Evolutionary conservation across 192 early-diverging fungal species (phyloP).

Genomic region (Gaertneriomyces semiglobifer): DNA sequence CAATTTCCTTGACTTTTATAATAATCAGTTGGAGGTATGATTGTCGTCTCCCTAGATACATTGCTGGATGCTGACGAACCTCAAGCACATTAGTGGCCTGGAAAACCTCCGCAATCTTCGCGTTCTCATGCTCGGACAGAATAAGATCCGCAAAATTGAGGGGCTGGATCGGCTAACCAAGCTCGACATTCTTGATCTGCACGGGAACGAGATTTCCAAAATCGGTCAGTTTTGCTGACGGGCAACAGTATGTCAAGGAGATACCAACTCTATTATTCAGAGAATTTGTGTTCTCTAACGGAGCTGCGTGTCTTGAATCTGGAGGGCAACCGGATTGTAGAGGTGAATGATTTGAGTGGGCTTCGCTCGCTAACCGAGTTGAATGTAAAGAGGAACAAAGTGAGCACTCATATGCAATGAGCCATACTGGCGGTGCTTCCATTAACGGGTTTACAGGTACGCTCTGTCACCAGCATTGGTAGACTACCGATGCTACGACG

Average conservation of each 20-base stretch:
- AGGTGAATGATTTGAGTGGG: slow-evolving; percentile 23
- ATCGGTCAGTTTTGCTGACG: slow-evolving; percentile 31
- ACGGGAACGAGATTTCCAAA: slow-evolving; percentile 43
- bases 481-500: no score
- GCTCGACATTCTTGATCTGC: slow-evolving; percentile 55
- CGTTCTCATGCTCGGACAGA: slow-evolving; percentile 55
- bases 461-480: no score
- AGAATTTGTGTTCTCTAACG: slow-evolving; percentile 40
- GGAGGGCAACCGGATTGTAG: slow-evolving; percentile 47
- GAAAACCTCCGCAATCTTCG: slow-evolving; percentile 36
- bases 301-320: slow-evolving; percentile 49
- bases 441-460: no score
- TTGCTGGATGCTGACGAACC: not conserved
- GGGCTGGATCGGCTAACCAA: slow-evolving; percentile 31
- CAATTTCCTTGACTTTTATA: slow-evolving; percentile 55
- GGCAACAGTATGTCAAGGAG: not conserved
- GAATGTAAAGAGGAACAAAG: slow-evolving; percentile 50
- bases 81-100: slow-evolving; percentile 34
- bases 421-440: no score
- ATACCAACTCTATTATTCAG: slow-evolving; percentile 19
- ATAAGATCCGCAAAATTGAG: slow-evolving; percentile 42
- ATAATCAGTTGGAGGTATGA: slow-evolving; percentile 44
- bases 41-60: not conserved
- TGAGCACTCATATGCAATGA: not conserved
- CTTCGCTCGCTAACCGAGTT: slow-evolving; percentile 38